Base-by-base conservation (phyloP, 2,329 filamentous ascomycete species). In the Exophiala bonariae region DNA sequence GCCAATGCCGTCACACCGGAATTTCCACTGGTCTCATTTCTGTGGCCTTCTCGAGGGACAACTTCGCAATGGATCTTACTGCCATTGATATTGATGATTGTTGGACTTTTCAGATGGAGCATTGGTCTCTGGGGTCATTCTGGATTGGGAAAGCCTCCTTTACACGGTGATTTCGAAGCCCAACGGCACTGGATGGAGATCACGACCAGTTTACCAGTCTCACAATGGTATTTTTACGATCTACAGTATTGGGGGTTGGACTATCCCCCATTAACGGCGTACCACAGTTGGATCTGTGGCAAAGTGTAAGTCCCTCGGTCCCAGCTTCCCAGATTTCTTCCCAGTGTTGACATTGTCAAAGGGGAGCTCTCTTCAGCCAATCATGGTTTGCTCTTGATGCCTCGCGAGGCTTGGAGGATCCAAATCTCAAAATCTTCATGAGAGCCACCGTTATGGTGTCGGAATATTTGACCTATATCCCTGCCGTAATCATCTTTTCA, bases 171-270 rank as follows among this genome's bases (percentile, higher is more conserved):
- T 69, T 99, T 96, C 70, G 93, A 99, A 73, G 93, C 95, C 3
- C 93, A 99, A 68, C 77, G 93, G 60, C 93, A 99, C 69, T 99
- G 93, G 93, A 96, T 99, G 91, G 93, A 99, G 64, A 77, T 99
- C 56, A 96, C 93, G 2, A 87, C 82, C 7, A 82, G 96, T 50
- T 76, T 99, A 2, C 93, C 93, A 11, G 78, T 95, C 30, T 93
- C 89, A 9, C 87, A 93, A 67, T 99, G 95, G 93, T 99, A 99
- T 69, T 96, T 95, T 64, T 89, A 99, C 67, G 91, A 99, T 65
- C 75, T 97, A 35, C 79, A 92, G 62, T 99, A 92, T 85, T 99
- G 93, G 93, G 95, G 95, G 1, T 78, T 99, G 57, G 93, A 99
- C 71, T 99, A 99, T 67, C 93, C 93, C 47, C 93, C 93, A 42